Evolutionary conservation across 106 monocot species (phyloP).

Genomic region (Dendrobium nobile): DNA sequence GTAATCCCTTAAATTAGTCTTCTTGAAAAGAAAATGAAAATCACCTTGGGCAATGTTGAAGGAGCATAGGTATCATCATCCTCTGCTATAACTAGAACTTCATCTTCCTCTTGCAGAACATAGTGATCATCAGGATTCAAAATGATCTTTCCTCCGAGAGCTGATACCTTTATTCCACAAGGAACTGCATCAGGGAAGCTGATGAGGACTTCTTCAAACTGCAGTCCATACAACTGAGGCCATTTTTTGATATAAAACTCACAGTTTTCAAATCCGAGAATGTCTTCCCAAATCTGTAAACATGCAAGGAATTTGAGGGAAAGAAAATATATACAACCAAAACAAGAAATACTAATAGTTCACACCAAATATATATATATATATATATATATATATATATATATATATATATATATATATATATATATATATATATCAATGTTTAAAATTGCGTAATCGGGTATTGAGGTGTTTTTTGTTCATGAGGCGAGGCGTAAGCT

Average conservation of each 20-base stretch:
- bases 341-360: neutral
- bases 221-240: conserved; percentile 60
- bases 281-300: conserved; percentile 69
- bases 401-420: neutral
- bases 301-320: neutral
- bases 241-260: conserved; percentile 72
- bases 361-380: neutral
- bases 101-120: conserved; percentile 65
- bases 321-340: neutral
- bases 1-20: neutral
- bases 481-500: no score
- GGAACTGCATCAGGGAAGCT: conserved; percentile 76
- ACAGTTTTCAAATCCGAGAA: conserved; percentile 74
- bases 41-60: conserved; percentile 35
- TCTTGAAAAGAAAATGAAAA: conserved; percentile 12
- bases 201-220: conserved; percentile 57
- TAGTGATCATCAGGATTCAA: conserved; percentile 63
- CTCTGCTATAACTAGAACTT: conserved; percentile 67
- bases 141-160: conserved; percentile 55
- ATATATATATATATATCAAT: neutral
- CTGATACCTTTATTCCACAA: conserved; percentile 57
- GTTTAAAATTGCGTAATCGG: no score
- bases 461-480: no score
- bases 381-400: neutral
- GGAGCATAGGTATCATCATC: conserved; percentile 75